Conservation (phyloP, 306 rosid species). For the Inga laurina region DNA sequence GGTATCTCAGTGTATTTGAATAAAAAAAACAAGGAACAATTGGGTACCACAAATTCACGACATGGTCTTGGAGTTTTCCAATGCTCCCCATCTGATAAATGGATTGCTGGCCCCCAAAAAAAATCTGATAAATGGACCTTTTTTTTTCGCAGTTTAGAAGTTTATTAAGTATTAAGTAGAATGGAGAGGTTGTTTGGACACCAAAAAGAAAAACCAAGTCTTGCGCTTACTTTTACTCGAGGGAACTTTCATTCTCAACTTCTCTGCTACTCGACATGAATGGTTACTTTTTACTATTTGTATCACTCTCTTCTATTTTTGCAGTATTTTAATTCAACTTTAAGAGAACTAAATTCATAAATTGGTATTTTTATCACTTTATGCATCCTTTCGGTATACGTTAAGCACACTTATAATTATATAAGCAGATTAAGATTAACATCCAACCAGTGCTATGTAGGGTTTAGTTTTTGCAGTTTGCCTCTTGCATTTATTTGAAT, state of each 20-base stretch:
- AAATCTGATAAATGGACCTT: too few species aligned
- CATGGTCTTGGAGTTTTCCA: too few species aligned
- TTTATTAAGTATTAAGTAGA: neutral
- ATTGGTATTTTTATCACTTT: neutral
- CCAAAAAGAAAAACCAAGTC: neutral
- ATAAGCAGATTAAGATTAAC: neutral
- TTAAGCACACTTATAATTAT: too few species aligned
- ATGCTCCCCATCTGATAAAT: too few species aligned
- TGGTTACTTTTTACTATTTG: neutral
- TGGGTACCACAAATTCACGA: too few species aligned
- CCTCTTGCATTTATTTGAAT: neutral
- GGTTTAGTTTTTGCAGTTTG: neutral
- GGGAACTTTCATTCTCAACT: neutral
- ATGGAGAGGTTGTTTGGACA: neutral
- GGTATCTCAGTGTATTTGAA: too few species aligned
- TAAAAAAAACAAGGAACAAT: too few species aligned
- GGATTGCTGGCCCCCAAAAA: too few species aligned
- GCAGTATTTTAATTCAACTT: too few species aligned
- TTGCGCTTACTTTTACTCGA: neutral
- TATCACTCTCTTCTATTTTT: neutral
- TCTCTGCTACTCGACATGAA: neutral
- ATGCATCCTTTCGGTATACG: neutral
- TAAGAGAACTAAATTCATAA: too few species aligned
- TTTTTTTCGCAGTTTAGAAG: neutral
- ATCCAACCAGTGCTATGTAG: neutral